Evolutionary conservation across 208 protist species (phyloP).

Genomic region (Leptomonas seymouri): DNA sequence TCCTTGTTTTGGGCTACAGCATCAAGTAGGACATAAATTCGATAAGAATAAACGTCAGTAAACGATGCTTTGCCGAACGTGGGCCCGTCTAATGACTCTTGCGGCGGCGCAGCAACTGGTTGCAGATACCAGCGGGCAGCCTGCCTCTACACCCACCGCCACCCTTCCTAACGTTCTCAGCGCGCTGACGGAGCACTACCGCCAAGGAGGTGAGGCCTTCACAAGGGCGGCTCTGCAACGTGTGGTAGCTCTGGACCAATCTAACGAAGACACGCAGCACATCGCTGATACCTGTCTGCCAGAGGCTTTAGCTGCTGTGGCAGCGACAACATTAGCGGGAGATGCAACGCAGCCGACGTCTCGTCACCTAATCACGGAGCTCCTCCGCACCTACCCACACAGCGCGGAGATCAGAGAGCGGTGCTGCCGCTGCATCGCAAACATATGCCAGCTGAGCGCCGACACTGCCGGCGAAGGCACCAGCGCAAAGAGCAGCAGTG

Average conservation of each 20-base stretch:
- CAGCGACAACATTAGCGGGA: background rate
- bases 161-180: constrained; percentile 36
- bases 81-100: constrained; percentile 31
- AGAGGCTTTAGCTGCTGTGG: no score
- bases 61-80: constrained; percentile 27
- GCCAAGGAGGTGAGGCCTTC: constrained; percentile 36
- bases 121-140: constrained; percentile 28
- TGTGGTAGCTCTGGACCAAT: constrained; percentile 62
- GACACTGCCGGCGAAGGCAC: background rate
- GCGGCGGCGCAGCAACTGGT: constrained; percentile 52
- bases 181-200: constrained; percentile 40
- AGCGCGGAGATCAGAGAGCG: constrained; percentile 57
- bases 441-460: constrained; percentile 67
- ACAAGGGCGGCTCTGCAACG: constrained; percentile 40
- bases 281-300: constrained; percentile 32
- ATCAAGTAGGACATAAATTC: background rate
- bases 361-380: constrained; percentile 46
- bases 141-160: background rate
- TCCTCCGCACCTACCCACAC: constrained; percentile 63
- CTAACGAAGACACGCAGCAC: constrained; percentile 53
- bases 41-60: background rate
- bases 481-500: background rate
- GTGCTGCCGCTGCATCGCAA: constrained; percentile 84
- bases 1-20: no score
- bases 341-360: constrained; percentile 3